Percentiles rank a stretch among this genome's conserved stretches.
phyloP scores from a whole-genome alignment of 441 rosid genomes.

The Eruca vesicaria region DNA sequence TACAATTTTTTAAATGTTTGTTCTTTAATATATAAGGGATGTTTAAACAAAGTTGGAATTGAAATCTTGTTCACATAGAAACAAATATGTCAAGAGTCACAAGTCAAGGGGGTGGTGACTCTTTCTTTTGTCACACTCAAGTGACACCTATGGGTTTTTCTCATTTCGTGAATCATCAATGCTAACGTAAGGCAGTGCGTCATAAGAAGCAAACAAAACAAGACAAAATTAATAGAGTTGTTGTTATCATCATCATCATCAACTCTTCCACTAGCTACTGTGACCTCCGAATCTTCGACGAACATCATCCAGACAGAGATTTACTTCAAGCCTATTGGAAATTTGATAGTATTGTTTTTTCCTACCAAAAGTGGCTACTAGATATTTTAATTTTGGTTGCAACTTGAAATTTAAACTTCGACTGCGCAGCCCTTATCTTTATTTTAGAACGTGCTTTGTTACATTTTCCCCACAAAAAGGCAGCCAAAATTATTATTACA shows the following conservation, averaged over 20 bases:
- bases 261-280: slow-evolving; percentile 29
- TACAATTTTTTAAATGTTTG: too few relatives aligned
- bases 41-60: background rate
- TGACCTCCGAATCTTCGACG: slow-evolving; percentile 20
- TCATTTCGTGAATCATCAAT: slow-evolving; percentile 18
- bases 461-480: background rate
- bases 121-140: slow-evolving; percentile 22
- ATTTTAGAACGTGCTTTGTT: background rate
- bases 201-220: background rate
- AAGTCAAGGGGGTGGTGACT: slow-evolving; percentile 5
- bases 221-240: background rate
- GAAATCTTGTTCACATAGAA: background rate
- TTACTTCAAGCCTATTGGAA: slow-evolving; percentile 8
- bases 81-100: slow-evolving; percentile 5
- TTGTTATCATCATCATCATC: background rate
- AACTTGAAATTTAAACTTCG: slow-evolving; percentile 1
- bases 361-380: background rate
- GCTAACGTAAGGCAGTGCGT: slow-evolving; percentile 19
- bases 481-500: background rate
- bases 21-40: too few relatives aligned
- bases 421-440: slow-evolving; percentile 15
- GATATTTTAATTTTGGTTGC: background rate
- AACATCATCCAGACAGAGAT: slow-evolving; percentile 4
- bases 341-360: background rate
- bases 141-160: slow-evolving; percentile 9